These are phyloP conservation scores for Yamadazyma sp. DNA, from an alignment of 1,139 yeast genomes.

Conservation along the genomic window DNA sequence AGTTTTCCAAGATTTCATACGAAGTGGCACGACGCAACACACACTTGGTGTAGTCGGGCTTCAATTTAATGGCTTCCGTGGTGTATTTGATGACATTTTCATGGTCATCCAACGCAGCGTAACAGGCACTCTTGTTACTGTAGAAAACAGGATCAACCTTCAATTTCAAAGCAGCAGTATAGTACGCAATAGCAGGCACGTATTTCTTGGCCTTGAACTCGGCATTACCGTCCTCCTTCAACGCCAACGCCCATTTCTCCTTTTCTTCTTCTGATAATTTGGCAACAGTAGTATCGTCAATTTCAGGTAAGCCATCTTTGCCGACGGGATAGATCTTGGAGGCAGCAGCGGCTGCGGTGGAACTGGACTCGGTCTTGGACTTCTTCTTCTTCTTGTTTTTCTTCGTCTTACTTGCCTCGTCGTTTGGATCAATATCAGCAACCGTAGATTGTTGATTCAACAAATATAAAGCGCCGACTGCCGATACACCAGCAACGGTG, in stretches of 20 bases:
- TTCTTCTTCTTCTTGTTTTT: constrained; percentile 39
- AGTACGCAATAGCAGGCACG: constrained; percentile 71
- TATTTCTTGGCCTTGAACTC: constrained; percentile 71
- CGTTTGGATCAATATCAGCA: constrained; percentile 29
- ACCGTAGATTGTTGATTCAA: constrained; percentile 8
- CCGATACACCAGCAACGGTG: constrained; percentile 61
- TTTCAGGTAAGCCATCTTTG: constrained; percentile 55
- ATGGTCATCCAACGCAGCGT: constrained; percentile 74
- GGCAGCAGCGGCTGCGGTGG: constrained; percentile 3
- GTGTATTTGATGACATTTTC: constrained; percentile 87
- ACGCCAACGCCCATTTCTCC: constrained; percentile 68
- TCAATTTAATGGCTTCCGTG: constrained; percentile 76
- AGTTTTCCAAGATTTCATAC: constrained; percentile 75
- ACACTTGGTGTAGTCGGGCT: constrained; percentile 91
- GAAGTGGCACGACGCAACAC: constrained; percentile 78
- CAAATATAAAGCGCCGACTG: constrained; percentile 43
- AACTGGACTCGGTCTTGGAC: constrained; percentile 19
- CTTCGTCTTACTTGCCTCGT: constrained; percentile 25
- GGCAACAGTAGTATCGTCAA: constrained; percentile 47
- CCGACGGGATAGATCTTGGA: constrained; percentile 47
- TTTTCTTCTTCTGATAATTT: constrained; percentile 53
- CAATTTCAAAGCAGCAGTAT: constrained; percentile 73
- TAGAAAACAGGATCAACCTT: constrained; percentile 84
- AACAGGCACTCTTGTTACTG: constrained; percentile 95
- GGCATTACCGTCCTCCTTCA: constrained; percentile 89